Evolutionary conservation across 805 yeast genomes (phyloP), one percentile per base, ranked within the genome.

Genomic region (Ogataea trehalophila): DNA sequence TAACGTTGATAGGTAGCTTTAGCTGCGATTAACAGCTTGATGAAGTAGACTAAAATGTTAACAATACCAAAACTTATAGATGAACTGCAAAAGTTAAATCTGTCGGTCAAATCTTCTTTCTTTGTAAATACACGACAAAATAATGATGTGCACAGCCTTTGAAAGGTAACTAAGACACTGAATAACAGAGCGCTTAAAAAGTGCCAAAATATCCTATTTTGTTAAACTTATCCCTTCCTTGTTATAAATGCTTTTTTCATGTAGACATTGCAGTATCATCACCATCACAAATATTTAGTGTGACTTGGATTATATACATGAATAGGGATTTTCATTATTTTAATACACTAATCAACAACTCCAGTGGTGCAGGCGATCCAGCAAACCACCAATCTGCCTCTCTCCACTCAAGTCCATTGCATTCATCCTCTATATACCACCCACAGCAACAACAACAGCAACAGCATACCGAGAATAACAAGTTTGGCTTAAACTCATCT

Each of bases 341-440:
- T 37, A 53, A 46, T 41, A 46, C 55, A 18, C 35, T 53, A 42
- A 42, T 55, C 7, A 43, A 50, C 34, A 53, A 53, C 41, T 9
- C 38, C 6, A 34, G 22, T 3, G 39, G 29, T 13, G 39, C n/a
- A 13, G 18, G 38, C 17, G 46, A 52, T 9, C 23, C 51, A 34
- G 52, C 48, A 2, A 56, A 55, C 20, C 41, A 42, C 41, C 45
- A 41, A 23, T 47, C 57, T 5, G 53, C 54, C 2, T 54, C 59
- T 5, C 48, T 57, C 34, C 42, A 52, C 35, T 57, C 61, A 11
- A 55, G 58, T 34, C 59, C 61, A 4, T 41, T 57, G 22, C 57
- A 57, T 37, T 51, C 58, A 40, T 55, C 61, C 14, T 45, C 60
- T 6, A 22, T 50, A 6, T 50, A 51, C 33, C 57, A 52, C 29